Evolutionary conservation across 768 basidiomycete species (phyloP).

Genomic region (Lactifluus volemus): DNA sequence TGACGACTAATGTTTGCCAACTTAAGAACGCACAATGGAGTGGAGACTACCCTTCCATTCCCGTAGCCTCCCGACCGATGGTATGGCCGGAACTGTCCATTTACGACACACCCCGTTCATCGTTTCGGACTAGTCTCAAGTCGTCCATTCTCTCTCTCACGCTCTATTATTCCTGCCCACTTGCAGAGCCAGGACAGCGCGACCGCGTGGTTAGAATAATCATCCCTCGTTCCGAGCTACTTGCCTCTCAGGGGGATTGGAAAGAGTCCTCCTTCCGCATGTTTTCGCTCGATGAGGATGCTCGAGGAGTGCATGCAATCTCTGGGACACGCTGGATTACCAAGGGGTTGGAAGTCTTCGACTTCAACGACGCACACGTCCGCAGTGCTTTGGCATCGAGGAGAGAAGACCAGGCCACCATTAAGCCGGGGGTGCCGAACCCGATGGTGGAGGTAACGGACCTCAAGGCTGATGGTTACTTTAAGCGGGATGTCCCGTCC

Average conservation of each 20-base stretch:
- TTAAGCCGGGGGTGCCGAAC: background rate
- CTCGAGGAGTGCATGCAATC: background rate
- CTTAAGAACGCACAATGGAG: background rate
- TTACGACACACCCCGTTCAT: background rate
- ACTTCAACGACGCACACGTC: background rate
- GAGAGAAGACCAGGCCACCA: background rate
- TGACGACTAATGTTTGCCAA: too few relatives aligned
- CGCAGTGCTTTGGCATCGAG: background rate
- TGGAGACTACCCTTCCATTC: background rate
- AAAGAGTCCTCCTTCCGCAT: background rate
- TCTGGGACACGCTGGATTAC: slow-evolving; percentile 1
- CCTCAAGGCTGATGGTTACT: background rate
- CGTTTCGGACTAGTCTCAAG: background rate
- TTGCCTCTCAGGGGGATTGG: background rate
- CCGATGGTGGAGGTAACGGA: background rate
- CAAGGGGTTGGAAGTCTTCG: background rate
- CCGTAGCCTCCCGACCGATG: background rate
- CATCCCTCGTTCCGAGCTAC: background rate
- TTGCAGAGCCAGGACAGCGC: too few relatives aligned
- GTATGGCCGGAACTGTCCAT: background rate
- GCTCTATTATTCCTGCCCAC: background rate
- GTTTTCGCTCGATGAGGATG: background rate
- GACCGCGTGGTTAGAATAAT: background rate
- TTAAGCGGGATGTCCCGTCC: background rate
- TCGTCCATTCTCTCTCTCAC: background rate